Percentiles rank a stretch among this genome's conserved stretches.
phyloP scores from a whole-genome alignment of 352 stramenopile genomes.

The Pythium rhizo-oryzae region DNA sequence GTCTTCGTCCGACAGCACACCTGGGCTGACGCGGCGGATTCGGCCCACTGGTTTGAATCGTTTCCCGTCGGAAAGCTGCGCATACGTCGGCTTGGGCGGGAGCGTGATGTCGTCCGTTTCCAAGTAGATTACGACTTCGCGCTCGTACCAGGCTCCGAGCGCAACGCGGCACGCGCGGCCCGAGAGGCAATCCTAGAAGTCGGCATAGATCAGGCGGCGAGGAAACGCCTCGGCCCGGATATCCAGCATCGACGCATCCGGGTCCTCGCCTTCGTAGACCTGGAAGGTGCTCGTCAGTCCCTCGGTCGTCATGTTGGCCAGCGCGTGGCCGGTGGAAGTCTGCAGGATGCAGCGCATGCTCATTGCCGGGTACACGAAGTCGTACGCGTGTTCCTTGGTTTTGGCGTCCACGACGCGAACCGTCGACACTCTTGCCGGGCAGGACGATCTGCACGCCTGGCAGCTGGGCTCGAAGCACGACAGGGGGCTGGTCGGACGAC shows the following conservation, averaged over 20 bases:
- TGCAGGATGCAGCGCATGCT: not conserved
- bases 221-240: not conserved
- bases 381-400: not conserved
- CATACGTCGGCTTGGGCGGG: no score
- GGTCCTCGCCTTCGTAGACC: conserved; percentile 1
- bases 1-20: no score
- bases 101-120: not conserved
- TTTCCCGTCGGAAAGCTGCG: not conserved
- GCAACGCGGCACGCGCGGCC: no score
- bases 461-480: conserved; percentile 13
- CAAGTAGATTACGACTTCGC: no score
- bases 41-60: conserved; percentile 6
- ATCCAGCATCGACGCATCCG: not conserved
- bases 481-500: not conserved
- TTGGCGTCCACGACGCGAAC: not conserved
- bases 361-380: conserved; percentile 1
- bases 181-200: conserved; percentile 19
- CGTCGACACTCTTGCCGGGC: not conserved
- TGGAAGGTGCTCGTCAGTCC: not conserved
- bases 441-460: not conserved
- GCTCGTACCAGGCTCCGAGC: no score
- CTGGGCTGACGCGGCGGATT: not conserved
- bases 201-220: not conserved
- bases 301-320: not conserved
- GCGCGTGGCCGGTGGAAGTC: not conserved